phyloP scores from a whole-genome alignment of 2,329 filamentous ascomycete species.

The Allantophomopsis cytisporea region DNA sequence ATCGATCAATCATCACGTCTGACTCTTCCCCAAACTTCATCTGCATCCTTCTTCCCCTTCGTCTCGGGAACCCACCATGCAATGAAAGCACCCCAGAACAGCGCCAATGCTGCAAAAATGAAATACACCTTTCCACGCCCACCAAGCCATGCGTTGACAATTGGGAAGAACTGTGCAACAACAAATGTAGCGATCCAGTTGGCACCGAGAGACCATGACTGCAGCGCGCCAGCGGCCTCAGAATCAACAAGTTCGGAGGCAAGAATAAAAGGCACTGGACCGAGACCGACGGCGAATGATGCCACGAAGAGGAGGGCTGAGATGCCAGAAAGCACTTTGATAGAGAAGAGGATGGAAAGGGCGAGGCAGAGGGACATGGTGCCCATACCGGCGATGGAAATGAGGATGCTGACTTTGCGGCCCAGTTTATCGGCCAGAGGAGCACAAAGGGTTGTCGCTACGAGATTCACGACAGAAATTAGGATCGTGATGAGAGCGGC shows the following conservation, averaged over 20 bases:
- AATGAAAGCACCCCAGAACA: constrained; percentile 59
- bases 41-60: constrained; percentile 66
- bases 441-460: constrained; percentile 69
- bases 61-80: constrained; percentile 71
- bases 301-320: constrained; percentile 77
- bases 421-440: constrained; percentile 80
- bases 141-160: constrained; percentile 60
- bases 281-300: constrained; percentile 81
- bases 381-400: constrained; percentile 78
- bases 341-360: constrained; percentile 59
- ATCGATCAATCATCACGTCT: constrained; percentile 31
- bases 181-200: constrained; percentile 88
- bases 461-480: constrained; percentile 75
- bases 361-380: constrained; percentile 64
- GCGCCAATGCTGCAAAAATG: constrained; percentile 69
- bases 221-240: constrained; percentile 82
- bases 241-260: constrained; percentile 82
- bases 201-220: constrained; percentile 74
- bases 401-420: constrained; percentile 71
- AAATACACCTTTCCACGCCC: constrained; percentile 80
- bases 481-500: constrained; percentile 76
- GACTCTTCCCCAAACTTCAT: constrained; percentile 80
- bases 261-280: constrained; percentile 89
- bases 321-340: constrained; percentile 66
- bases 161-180: constrained; percentile 89